Percentiles rank a stretch among this genome's conserved stretches.
phyloP scores from a whole-genome alignment of 176 grass and related monocot species.

The Carex myosuroides region DNA sequence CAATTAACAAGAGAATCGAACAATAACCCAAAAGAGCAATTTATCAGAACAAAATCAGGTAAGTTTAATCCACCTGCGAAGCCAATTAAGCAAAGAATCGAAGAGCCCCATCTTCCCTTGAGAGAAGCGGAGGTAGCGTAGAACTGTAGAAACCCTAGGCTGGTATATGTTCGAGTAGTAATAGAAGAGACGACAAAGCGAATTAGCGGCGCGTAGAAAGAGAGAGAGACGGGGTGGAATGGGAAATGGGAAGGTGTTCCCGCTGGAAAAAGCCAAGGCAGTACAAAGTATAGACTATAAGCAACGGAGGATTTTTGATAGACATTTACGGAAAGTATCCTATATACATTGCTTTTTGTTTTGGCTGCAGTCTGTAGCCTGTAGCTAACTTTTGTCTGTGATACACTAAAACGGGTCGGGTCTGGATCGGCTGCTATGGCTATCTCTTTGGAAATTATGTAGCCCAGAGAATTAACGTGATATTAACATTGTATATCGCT shows the following conservation, averaged over 20 bases:
- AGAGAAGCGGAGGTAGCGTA: not conserved
- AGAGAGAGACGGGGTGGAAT: not conserved
- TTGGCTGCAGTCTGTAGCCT: not conserved
- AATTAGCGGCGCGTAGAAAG: not conserved
- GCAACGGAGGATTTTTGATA: not conserved
- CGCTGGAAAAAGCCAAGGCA: not conserved
- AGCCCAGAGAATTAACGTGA: too few relatives aligned
- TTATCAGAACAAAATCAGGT: not conserved
- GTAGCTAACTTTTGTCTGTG: not conserved
- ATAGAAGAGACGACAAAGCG: slow-evolving; percentile 24
- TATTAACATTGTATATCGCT: too few relatives aligned
- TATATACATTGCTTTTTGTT: not conserved
- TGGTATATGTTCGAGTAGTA: slow-evolving; percentile 13
- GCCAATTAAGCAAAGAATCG: slow-evolving; percentile 94
- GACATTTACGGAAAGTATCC: slow-evolving; percentile 12
- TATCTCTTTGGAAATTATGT: not conserved
- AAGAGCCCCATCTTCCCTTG: slow-evolving; percentile 62
- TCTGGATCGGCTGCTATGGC: not conserved
- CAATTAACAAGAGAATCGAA: not conserved
- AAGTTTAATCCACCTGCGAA: slow-evolving; percentile 52
- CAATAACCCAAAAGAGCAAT: not conserved
- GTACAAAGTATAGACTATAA: not conserved
- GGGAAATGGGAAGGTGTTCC: not conserved
- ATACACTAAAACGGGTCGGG: not conserved
- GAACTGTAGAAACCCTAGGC: slow-evolving; percentile 12